A percentile compares a stretch with the other conserved stretches of the same genome.
phyloP scores from a whole-genome alignment of 208 protist species.

The Acanthamoeba sp. region DNA sequence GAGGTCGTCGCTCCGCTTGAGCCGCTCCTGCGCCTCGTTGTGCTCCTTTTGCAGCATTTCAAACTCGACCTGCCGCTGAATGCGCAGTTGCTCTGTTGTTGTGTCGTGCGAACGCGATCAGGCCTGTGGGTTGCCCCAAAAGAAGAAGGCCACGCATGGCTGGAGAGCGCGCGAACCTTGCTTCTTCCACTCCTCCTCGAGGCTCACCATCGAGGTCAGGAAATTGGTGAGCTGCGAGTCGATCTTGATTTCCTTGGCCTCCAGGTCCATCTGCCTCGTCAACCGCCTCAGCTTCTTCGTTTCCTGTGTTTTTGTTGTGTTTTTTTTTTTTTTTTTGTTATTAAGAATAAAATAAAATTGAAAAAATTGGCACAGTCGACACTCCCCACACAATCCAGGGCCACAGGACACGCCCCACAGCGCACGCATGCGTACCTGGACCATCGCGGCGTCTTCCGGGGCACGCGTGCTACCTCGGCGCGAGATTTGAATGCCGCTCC shows the following conservation, averaged over 20 bases:
- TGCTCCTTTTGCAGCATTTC: constrained; percentile 42
- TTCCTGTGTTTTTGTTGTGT: no score
- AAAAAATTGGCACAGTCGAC: no score
- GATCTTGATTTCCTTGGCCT: constrained; percentile 47
- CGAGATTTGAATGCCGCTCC: not conserved
- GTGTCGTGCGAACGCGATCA: no score
- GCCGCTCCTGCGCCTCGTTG: not conserved
- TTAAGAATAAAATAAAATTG: no score
- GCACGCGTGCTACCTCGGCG: not conserved
- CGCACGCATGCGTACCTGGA: not conserved
- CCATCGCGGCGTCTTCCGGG: not conserved
- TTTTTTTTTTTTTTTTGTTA: no score
- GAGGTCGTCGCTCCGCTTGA: constrained; percentile 12
- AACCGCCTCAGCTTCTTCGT: constrained; percentile 20
- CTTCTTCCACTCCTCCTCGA: constrained; percentile 26
- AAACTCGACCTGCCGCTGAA: not conserved
- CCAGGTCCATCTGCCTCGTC: constrained; percentile 1
- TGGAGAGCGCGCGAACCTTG: not conserved
- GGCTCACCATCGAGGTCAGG: not conserved
- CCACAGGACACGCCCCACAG: no score
- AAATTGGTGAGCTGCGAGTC: constrained; percentile 26
- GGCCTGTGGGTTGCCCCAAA: not conserved
- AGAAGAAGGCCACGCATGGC: no score
- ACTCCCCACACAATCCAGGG: no score
- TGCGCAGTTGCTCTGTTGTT: constrained; percentile 11